These are phyloP conservation scores for Cladorrhinum sp. DNA, from an alignment of 2,329 filamentous ascomycete genomes.

Conservation along the genomic window DNA sequence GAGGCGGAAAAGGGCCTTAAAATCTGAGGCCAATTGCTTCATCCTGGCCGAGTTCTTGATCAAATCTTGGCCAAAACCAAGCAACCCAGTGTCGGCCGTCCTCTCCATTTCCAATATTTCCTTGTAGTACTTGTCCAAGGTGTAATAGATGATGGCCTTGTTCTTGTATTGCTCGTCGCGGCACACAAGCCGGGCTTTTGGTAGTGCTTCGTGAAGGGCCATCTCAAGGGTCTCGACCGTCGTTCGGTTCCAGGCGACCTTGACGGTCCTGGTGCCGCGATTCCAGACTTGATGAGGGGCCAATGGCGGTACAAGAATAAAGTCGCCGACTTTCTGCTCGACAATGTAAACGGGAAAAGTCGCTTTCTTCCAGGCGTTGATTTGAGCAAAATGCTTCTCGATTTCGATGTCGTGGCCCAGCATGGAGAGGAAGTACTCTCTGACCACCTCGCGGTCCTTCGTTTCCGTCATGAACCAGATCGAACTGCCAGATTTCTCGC, in stretches of 20 bases:
- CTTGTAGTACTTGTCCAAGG: constrained; percentile 73
- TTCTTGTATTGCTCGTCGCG: constrained; percentile 99
- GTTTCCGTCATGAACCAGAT: constrained; percentile 99
- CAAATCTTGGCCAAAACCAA: constrained; percentile 46
- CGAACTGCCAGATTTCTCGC: constrained; percentile 81
- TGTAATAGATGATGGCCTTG: constrained; percentile 91
- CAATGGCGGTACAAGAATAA: constrained; percentile 87
- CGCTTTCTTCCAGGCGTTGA: constrained; percentile 92
- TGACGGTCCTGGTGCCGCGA: constrained; percentile 90
- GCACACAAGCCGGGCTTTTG: constrained; percentile 85
- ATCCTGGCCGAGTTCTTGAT: constrained; percentile 43
- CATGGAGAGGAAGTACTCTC: constrained; percentile 90
- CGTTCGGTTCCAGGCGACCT: constrained; percentile 96
- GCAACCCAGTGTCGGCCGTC: constrained; percentile 42
- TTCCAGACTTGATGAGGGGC: constrained; percentile 99
- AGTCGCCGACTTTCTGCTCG: constrained; percentile 85
- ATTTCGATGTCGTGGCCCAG: constrained; percentile 96
- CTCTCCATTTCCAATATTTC: constrained; percentile 55
- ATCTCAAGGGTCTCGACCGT: constrained; percentile 87
- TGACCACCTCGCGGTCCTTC: constrained; percentile 84
- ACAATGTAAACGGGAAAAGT: constrained; percentile 91
- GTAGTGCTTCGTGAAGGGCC: constrained; percentile 81
- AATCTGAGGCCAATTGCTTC: constrained; percentile 75
- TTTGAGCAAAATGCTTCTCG: constrained; percentile 92
- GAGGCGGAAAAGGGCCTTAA: constrained; percentile 73